Evolutionary conservation across 345 rosid genomes (phyloP), one percentile per base, ranked within the genome.

Genomic region (Gossypium stocksii): DNA sequence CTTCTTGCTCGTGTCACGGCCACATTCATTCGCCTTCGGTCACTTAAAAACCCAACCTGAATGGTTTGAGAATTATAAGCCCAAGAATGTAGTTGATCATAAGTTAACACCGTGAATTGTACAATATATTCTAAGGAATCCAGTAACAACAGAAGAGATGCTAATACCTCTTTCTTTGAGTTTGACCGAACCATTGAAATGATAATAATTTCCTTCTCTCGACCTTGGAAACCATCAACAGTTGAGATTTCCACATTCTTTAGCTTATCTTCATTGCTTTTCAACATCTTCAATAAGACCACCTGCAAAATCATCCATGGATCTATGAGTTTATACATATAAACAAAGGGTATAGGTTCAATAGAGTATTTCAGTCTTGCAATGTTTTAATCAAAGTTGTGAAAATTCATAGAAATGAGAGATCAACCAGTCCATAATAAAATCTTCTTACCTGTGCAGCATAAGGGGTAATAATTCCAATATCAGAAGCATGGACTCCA

Each of bases 191-290:
- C 99, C 98, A 93, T 95, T 43, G 99, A 95, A 70, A 93, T 93
- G 62, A 95, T 88, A 46, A 95, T 89, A 17, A 97, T 93, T 85
- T 93, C 99, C 84, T 95, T 93, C 83, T 93, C 99, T 70, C 98
- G 88, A 57, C 99, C 99, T 82, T 93, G 99, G 77, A 95, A 95
- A 56, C 98, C 99, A 80, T 95, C 99, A 76, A 95, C 99, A 0
- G 98, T 94, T 13, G 95, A 94, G 74, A 95, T 83, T 81, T 95
- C 99, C 86, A 91, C 69, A 77, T 90, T 91, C 75, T 89, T 90
- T 13, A 93, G 87, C 79, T 90, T 89, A 73, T 85, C 87, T 69
- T 91, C 96, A 61, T 86, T 88, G 86, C 89, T 83, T 79, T 77
- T 89, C 70, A 90, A 79, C 75, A 91, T 86, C 86, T 83, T 91